Evolutionary conservation across 2,329 filamentous ascomycete species (phyloP).

Genomic region (Alternaria panax): DNA sequence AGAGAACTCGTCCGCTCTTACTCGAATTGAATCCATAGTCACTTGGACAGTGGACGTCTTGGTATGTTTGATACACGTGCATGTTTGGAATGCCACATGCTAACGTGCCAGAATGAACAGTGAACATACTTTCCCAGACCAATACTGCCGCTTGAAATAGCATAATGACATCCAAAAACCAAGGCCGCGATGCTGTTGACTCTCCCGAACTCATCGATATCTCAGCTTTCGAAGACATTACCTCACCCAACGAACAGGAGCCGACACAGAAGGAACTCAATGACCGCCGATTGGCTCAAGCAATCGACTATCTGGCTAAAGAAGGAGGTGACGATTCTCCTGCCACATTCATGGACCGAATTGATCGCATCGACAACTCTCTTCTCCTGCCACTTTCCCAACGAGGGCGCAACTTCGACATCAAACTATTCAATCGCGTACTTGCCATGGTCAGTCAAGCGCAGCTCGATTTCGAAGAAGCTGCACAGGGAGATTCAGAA

Average conservation of each 20-base stretch:
- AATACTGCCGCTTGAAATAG: not conserved
- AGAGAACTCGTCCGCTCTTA: not conserved
- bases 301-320: constrained; percentile 36
- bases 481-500: not conserved
- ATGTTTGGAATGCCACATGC: not conserved
- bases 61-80: constrained; percentile 13
- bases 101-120: constrained; percentile 4
- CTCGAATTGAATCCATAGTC: not conserved
- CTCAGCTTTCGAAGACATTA: constrained; percentile 13
- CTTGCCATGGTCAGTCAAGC: constrained; percentile 29
- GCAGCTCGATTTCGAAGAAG: constrained; percentile 22
- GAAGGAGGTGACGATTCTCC: constrained; percentile 32
- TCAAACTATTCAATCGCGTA: constrained; percentile 28
- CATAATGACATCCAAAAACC: constrained; percentile 13
- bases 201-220: constrained; percentile 12
- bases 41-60: not conserved
- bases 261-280: constrained; percentile 20
- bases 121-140: not conserved
- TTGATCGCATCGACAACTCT: constrained; percentile 35
- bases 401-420: constrained; percentile 26
- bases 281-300: constrained; percentile 34
- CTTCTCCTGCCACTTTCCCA: constrained; percentile 30
- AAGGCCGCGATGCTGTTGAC: not conserved
- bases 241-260: constrained; percentile 9
- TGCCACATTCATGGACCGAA: constrained; percentile 26